Conservation (phyloP, 169 alveolate genomes). For the Plasmodium sp. region DNA sequence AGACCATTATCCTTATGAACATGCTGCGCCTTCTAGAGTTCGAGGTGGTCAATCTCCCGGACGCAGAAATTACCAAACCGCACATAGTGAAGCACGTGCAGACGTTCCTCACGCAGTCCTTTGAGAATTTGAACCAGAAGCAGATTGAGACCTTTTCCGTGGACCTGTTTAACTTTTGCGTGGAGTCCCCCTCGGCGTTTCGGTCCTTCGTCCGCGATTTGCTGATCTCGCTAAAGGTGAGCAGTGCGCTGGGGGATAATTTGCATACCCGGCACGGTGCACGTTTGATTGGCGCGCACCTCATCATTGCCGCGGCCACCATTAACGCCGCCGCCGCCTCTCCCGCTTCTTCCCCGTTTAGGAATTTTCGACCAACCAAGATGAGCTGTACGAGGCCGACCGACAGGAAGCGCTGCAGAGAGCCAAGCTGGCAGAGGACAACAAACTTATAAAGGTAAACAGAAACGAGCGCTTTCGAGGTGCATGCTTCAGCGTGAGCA, state of each 20-base stretch:
- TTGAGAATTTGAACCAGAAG: slow-evolving; percentile 78
- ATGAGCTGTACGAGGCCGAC: slow-evolving; percentile 74
- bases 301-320: not conserved
- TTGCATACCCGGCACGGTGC: too few species aligned
- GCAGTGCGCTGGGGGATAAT: not conserved
- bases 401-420: slow-evolving; percentile 75
- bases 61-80: slow-evolving; percentile 75
- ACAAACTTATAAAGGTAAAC: slow-evolving; percentile 59
- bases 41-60: slow-evolving; percentile 77
- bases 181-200: slow-evolving; percentile 77
- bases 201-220: slow-evolving; percentile 76
- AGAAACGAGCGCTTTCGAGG: not conserved
- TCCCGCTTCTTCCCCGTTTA: not conserved
- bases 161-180: slow-evolving; percentile 80
- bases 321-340: not conserved
- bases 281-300: too few species aligned
- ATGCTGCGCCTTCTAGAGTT: slow-evolving; percentile 81
- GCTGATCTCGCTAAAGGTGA: slow-evolving; percentile 77
- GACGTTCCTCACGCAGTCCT: slow-evolving; percentile 76
- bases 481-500: not conserved
- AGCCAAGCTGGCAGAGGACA: slow-evolving; percentile 70
- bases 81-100: slow-evolving; percentile 80
- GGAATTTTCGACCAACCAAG: slow-evolving; percentile 72
- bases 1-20: slow-evolving; percentile 86
- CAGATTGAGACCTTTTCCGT: slow-evolving; percentile 80